A percentile compares a stretch with the other conserved stretches of the same genome.
These are phyloP conservation scores for Penicillium herquei DNA, from an alignment of 495 filamentous ascomycete species.

Conservation along the genomic window DNA sequence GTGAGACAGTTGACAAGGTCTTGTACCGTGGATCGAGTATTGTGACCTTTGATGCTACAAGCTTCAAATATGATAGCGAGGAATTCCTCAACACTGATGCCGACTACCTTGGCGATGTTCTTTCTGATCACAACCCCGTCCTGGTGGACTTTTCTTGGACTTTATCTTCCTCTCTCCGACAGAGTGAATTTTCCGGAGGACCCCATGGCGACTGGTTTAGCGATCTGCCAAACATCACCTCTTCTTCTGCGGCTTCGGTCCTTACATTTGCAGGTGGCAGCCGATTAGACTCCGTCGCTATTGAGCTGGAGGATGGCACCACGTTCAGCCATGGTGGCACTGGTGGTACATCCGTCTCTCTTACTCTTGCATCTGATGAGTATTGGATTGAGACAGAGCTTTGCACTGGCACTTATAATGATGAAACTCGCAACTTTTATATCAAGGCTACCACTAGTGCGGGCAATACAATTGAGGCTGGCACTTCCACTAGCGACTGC, in stretches of 20 bases:
- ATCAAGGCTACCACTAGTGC: slow-evolving; percentile 51
- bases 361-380: slow-evolving; percentile 48
- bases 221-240: slow-evolving; percentile 39
- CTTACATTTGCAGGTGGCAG: slow-evolving; percentile 49
- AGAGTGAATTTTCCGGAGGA: slow-evolving; percentile 53
- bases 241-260: slow-evolving; percentile 29
- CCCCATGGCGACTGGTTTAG: slow-evolving; percentile 56
- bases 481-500: slow-evolving; percentile 50
- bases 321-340: slow-evolving; percentile 53
- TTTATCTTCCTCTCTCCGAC: slow-evolving; percentile 34
- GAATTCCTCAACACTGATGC: slow-evolving; percentile 53
- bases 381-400: slow-evolving; percentile 49
- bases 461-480: slow-evolving; percentile 48
- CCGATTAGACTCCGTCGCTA: slow-evolving; percentile 49
- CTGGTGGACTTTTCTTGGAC: slow-evolving; percentile 54
- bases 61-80: slow-evolving; percentile 47
- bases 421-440: slow-evolving; percentile 55
- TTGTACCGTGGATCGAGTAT: slow-evolving; percentile 53
- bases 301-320: slow-evolving; percentile 47
- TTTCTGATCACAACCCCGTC: slow-evolving; percentile 63
- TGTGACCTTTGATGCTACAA: slow-evolving; percentile 38
- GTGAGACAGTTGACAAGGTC: slow-evolving; percentile 65
- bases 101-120: slow-evolving; percentile 28
- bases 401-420: slow-evolving; percentile 50
- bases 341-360: slow-evolving; percentile 43